Percentiles rank a stretch among this genome's conserved stretches.
phyloP scores from a whole-genome alignment of 306 rosid genomes.

The Vigna reflexopilosa region DNA sequence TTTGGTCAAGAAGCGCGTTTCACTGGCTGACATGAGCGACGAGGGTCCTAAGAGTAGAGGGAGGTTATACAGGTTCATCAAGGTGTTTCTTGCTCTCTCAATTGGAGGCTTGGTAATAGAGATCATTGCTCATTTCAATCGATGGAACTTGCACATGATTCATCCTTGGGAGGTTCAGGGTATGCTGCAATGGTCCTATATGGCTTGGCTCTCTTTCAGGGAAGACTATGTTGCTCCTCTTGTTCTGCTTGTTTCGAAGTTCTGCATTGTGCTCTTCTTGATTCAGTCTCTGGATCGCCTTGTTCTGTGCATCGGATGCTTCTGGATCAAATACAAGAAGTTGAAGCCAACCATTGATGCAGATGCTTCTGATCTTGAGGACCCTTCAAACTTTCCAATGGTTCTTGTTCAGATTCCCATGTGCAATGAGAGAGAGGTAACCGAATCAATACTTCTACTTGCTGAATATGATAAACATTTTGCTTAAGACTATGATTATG shows the following conservation, averaged over 20 bases:
- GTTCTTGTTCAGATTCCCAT: constrained; percentile 98
- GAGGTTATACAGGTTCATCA: constrained; percentile 73
- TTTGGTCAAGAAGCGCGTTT: constrained; percentile 74
- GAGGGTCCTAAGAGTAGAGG: constrained; percentile 71
- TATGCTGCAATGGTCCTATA: constrained; percentile 69
- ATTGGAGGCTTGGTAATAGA: constrained; percentile 70
- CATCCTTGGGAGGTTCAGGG: constrained; percentile 87
- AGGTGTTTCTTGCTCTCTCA: constrained; percentile 68
- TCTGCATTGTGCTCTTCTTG: constrained; percentile 84
- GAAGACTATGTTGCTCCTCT: constrained; percentile 82
- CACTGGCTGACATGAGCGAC: constrained; percentile 62
- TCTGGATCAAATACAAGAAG: constrained; percentile 92
- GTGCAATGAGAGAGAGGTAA: constrained; percentile 99
- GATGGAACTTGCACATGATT: constrained; percentile 79
- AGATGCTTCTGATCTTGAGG: constrained; percentile 70
- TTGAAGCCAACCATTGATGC: constrained; percentile 68
- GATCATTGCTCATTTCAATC: constrained; percentile 78
- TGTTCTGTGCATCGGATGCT: constrained; percentile 86
- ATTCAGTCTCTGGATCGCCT: constrained; percentile 95
- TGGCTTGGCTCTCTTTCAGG: constrained; percentile 85
- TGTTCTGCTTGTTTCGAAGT: constrained; percentile 70
- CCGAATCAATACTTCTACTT: constrained; percentile 22
- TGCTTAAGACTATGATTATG: background rate
- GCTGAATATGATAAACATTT: background rate
- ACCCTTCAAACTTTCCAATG: constrained; percentile 76